Base-by-base conservation (phyloP, 106 monocot genomes). In the Acorus calamus region DNA sequence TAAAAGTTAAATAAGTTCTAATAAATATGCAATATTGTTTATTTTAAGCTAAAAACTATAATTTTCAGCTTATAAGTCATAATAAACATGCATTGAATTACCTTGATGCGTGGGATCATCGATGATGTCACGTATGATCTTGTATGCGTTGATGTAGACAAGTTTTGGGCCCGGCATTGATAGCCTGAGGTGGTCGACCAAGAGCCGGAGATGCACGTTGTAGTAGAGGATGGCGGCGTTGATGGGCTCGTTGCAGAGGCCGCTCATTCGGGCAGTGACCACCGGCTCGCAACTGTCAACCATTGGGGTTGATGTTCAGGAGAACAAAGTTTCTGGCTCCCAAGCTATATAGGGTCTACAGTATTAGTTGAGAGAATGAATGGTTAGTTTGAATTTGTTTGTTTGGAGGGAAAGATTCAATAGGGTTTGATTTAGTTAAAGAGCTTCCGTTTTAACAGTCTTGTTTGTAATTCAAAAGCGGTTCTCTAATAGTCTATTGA, bases 311-410 rank as follows among this genome's bases (percentile, higher is more conserved):
- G 42, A 85, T 68, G 4, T 81, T 74, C 44, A 89, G 66, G 41
- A 89, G 28, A 12, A 85, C 82, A 47, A 82, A 81, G 28, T 89
- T 89, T 58, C 85, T 79, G 12, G 84, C 89, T 55, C 89, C 89
- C 3, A 79, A 7, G 11, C 49, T 69, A 47, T 89, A 76, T 4
- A 89, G 68, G 55, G 57, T 76, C 86, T 86, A 74, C 58, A 59
- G 8, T 4, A 11, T 2, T 14, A 61, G 59, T 53, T 12, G 8
- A 28, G 7, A 2, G 41, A 53, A 52, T 6, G 5, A 67, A 5
- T 28, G 28, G 1, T 28, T 28, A 28, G 28, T 28, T 28, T 28
- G 28, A 28, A 28, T 28, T 28, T 28, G 28, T 28, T 28, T 28
- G 28, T 28, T 28, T 28, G 28, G 28, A 28, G 28, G 28, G 28